Conservation (phyloP, 1,284 basidiomycete genomes). For the Ceratobasidium sp. region DNA sequence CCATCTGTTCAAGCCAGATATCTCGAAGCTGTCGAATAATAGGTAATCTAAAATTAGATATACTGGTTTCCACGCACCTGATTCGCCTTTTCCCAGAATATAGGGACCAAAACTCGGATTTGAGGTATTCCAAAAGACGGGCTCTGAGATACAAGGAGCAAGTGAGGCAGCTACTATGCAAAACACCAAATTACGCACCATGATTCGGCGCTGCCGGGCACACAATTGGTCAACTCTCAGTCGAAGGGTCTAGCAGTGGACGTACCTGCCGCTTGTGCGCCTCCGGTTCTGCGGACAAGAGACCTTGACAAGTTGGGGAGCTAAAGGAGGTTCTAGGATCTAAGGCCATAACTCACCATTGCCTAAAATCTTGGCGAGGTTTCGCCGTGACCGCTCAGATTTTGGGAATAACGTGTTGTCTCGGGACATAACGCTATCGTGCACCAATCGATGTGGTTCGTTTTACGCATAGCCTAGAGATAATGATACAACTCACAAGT, state of each 20-base stretch:
- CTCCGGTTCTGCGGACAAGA: constrained; percentile 23
- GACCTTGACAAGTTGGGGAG: neutral
- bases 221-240: neutral
- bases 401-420: constrained; percentile 4
- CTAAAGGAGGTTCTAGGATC: neutral
- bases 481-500: constrained; percentile 1
- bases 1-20: constrained; percentile 42
- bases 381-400: neutral
- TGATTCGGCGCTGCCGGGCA: constrained; percentile 44
- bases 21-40: constrained; percentile 44
- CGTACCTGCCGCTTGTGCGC: constrained; percentile 36
- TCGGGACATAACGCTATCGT: neutral
- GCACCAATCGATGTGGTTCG: neutral
- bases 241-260: neutral
- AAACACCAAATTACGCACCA: constrained; percentile 11
- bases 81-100: constrained; percentile 47
- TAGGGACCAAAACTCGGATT: constrained; percentile 44
- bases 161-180: neutral
- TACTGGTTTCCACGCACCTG: constrained; percentile 22
- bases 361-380: constrained; percentile 8
- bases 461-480: neutral
- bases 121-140: constrained; percentile 46
- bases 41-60: neutral
- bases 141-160: constrained; percentile 12
- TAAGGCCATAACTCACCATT: constrained; percentile 23